Evolutionary conservation across 257 asterid species (phyloP).

Genomic region (Nicotiana sylvestris): DNA sequence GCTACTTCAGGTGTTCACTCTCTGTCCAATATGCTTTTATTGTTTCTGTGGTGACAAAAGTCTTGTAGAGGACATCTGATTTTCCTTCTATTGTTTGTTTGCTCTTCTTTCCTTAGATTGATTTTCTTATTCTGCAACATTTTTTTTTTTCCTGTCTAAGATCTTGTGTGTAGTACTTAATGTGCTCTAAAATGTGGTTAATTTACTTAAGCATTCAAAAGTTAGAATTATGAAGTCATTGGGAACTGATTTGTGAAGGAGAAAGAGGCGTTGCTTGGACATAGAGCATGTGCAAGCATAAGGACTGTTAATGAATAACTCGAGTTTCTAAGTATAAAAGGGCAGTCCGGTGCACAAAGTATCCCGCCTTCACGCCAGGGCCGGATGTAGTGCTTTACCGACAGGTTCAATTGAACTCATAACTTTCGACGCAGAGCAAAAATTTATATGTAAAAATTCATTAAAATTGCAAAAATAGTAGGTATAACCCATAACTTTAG

Average conservation of each 20-base stretch:
- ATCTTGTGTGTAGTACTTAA: not conserved
- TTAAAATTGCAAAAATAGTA: no score
- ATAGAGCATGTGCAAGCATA: not conserved
- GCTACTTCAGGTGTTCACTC: not conserved
- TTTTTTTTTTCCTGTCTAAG: not conserved
- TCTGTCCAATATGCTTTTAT: not conserved
- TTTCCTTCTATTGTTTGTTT: not conserved
- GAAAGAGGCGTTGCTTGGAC: not conserved
- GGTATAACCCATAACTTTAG: no score
- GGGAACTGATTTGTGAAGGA: not conserved
- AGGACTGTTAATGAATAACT: not conserved
- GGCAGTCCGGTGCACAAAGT: no score
- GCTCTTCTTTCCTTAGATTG: not conserved
- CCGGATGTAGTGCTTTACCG: no score
- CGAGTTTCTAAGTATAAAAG: not conserved
- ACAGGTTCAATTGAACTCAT: no score
- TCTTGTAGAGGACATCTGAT: not conserved
- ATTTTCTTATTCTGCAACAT: not conserved
- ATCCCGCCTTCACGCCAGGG: no score
- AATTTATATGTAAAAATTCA: no score
- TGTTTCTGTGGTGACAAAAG: not conserved
- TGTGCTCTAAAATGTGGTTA: not conserved
- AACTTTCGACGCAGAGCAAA: no score
- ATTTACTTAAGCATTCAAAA: not conserved
- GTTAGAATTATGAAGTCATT: not conserved